These are phyloP conservation scores for Elsinoe arachidis DNA, from an alignment of 2,329 filamentous ascomycete genomes.

Conservation along the genomic window DNA sequence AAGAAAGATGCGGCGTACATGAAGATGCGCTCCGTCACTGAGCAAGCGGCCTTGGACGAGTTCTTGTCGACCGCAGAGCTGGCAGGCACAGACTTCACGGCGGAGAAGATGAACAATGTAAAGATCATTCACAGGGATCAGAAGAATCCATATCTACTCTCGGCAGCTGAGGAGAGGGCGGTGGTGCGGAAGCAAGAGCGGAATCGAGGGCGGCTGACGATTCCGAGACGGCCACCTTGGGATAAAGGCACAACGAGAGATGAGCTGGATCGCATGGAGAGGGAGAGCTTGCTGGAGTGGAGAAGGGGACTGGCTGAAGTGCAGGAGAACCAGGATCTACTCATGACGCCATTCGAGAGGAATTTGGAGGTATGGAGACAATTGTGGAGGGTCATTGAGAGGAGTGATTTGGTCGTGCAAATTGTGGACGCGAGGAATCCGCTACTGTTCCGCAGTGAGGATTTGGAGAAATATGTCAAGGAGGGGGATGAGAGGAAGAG, in stretches of 20 bases:
- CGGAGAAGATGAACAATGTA: conserved; percentile 97
- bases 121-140: conserved; percentile 98
- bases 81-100: conserved; percentile 97
- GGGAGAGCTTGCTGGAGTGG: conserved; percentile 77
- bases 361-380: conserved; percentile 98
- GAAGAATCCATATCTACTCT: conserved; percentile 88
- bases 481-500: conserved; percentile 81
- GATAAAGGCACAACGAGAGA: conserved; percentile 73
- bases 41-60: conserved; percentile 93
- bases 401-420: conserved; percentile 90
- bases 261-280: conserved; percentile 71
- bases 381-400: conserved; percentile 94
- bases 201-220: conserved; percentile 71
- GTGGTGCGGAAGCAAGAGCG: conserved; percentile 72
- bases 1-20: conserved; percentile 91
- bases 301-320: conserved; percentile 82
- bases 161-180: conserved; percentile 70
- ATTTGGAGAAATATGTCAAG: conserved; percentile 89
- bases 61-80: conserved; percentile 93
- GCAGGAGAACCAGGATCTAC: conserved; percentile 84
- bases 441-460: conserved; percentile 84
- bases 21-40: conserved; percentile 98
- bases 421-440: conserved; percentile 97
- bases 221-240: conserved; percentile 85
- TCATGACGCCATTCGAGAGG: conserved; percentile 96